phyloP scores from a whole-genome alignment of 176 grass and related monocot genomes.

The Oryza longistaminata region DNA sequence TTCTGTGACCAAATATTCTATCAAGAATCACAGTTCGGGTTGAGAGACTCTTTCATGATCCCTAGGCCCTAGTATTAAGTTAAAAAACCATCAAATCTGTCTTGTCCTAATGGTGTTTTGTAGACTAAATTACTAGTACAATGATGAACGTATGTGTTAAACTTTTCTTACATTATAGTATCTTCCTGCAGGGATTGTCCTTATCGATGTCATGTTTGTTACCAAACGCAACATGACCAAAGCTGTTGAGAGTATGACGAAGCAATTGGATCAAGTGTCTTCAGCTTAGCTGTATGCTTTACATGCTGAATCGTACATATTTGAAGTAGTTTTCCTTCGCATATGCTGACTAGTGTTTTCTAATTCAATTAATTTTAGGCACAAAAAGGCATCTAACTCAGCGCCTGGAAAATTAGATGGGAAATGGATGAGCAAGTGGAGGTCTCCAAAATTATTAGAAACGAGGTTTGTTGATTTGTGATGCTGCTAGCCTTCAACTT shows the following conservation, averaged over 20 bases:
- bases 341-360: neutral
- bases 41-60: neutral
- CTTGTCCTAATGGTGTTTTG: conserved; percentile 4
- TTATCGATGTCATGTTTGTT: conserved; percentile 94
- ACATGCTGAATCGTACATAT: conserved; percentile 27
- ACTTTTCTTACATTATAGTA: conserved; percentile 41
- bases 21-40: conserved; percentile 17
- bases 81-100: neutral
- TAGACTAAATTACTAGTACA: neutral
- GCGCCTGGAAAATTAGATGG: conserved; percentile 92
- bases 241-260: conserved; percentile 84
- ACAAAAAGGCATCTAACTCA: conserved; percentile 83
- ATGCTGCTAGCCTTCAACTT: conserved; percentile 14
- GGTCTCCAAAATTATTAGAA: conserved; percentile 76
- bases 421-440: conserved; percentile 87
- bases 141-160: neutral
- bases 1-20: conserved; percentile 8
- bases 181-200: conserved; percentile 72
- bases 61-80: conserved; percentile 6
- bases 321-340: neutral
- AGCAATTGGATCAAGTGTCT: conserved; percentile 94
- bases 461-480: conserved; percentile 60
- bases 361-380: conserved; percentile 53
- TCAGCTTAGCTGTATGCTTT: conserved; percentile 71
- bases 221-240: conserved; percentile 88